Evolutionary conservation across 306 rosid genomes (phyloP), one percentile per base, ranked within the genome.

Genomic region (Quercus suber): DNA sequence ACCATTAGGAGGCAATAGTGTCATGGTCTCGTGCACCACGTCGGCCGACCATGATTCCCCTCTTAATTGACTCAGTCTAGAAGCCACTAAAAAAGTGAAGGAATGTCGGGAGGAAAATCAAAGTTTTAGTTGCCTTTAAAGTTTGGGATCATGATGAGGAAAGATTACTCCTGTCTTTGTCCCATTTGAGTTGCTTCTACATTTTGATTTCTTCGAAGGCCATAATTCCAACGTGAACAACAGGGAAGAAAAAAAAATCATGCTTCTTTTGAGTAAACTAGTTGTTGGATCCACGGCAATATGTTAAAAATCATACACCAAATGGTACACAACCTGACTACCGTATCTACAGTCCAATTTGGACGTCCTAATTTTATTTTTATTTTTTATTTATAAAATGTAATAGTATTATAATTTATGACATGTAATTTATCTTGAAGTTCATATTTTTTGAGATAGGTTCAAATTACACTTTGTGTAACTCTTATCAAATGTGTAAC

Each of bases 1-100:
- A 71, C 87, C 82, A 67, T n/a, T 83, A 75, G 28, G 70, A 63
- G 63, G 73, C 73, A 78, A 41, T 7, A 75, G 73, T 75, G 73
- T 76, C 78, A 21, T 45, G 69, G 21, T 74, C 74, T 18, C 10
- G 13, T 3, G 55, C 53, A 82, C 84, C 89, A 72, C 78, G 64
- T 78, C 71, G 56, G 72, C 77, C 61, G 79, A 75, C 74, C 77
- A 8, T 15, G 56, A 18, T 41, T 59, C 80, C 76, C 17, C 25
- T 73, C 13, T 41, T 41, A 8, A 41, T 57, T 1, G 76, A n/a
- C 70, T 59, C 69, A 52, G 28, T 82, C 72, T 67, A 74, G 57
- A 78, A 73, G 51, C 70, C 60, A 31, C 27, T 5, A 43, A 63
- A 72, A 72, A 51, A 12, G 13, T 25, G 56, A 75, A 55, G 19